Conservation (phyloP, 768 basidiomycete species). For the Tricholoma furcatifolium region DNA sequence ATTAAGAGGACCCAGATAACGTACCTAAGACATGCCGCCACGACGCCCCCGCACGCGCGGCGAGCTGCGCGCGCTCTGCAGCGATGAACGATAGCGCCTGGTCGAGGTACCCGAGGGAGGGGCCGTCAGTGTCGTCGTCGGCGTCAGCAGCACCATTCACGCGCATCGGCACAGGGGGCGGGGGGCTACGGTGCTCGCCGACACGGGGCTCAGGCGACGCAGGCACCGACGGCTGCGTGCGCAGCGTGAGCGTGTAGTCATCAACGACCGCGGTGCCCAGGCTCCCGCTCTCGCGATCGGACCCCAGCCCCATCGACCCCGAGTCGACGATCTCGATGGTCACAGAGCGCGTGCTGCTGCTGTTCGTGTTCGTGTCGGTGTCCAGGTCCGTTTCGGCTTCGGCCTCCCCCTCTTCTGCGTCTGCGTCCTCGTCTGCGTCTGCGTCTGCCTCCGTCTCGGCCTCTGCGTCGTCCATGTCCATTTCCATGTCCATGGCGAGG, state of each 20-base stretch:
- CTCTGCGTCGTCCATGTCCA: neutral
- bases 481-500: no score
- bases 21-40: conserved; percentile 40
- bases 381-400: no score
- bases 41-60: conserved; percentile 38
- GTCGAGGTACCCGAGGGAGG: conserved; percentile 72
- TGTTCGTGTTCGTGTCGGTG: conserved; percentile 20
- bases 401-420: conserved; percentile 4
- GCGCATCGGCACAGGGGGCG: no score
- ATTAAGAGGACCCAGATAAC: conserved; percentile 16
- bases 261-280: neutral
- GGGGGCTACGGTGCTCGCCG: no score
- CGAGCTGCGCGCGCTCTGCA: conserved; percentile 61
- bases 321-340: conserved; percentile 25
- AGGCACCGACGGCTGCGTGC: conserved; percentile 15
- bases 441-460: no score
- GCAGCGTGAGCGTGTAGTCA: conserved; percentile 10
- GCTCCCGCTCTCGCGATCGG: neutral
- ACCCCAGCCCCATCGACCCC: no score
- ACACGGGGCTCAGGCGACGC: conserved; percentile 1
- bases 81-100: conserved; percentile 75
- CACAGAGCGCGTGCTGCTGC: conserved; percentile 40
- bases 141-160: no score
- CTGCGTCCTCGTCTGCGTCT: neutral
- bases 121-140: conserved; percentile 36